Percentiles rank a stretch among this genome's conserved stretches.
Evolutionary conservation across 805 yeast genomes (phyloP).

Genomic region (Tetrapisispora namnaoensis): DNA sequence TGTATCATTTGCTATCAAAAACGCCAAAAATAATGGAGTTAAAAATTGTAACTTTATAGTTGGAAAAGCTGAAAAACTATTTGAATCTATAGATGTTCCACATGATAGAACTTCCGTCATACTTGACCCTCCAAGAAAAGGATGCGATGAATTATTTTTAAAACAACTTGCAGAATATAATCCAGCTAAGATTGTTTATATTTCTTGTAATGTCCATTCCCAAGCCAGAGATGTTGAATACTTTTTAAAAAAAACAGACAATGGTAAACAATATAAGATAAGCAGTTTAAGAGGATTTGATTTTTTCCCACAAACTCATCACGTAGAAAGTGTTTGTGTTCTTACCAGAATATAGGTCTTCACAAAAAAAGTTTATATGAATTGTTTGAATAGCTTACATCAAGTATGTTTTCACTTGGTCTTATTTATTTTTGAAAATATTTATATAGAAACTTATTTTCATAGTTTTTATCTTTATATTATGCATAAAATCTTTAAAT

Average conservation of each 20-base stretch:
- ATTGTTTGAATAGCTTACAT: not conserved
- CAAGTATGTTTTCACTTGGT: not conserved
- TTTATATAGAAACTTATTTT: no score
- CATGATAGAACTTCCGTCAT: constrained; percentile 74
- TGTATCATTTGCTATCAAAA: constrained; percentile 74
- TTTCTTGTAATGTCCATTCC: constrained; percentile 94
- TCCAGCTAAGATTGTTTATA: constrained; percentile 85
- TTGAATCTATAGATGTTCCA: constrained; percentile 69
- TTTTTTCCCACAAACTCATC: constrained; percentile 92
- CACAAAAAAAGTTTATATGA: not conserved
- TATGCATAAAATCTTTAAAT: no score
- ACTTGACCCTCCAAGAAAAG: constrained; percentile 95
- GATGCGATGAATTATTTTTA: constrained; percentile 83
- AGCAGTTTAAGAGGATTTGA: constrained; percentile 91
- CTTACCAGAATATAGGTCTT: constrained; percentile 29
- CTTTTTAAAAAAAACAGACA: constrained; percentile 55
- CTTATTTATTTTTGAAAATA: not conserved
- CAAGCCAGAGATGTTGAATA: constrained; percentile 91
- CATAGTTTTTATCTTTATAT: no score
- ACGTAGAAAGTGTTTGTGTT: constrained; percentile 82
- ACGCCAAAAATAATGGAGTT: constrained; percentile 68
- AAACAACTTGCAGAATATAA: constrained; percentile 73
- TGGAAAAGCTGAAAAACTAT: constrained; percentile 88
- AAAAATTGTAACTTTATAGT: constrained; percentile 74
- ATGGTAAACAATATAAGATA: constrained; percentile 55